Evolutionary conservation across 169 alveolate species (phyloP).

Genomic region (Plasmodium ovale): DNA sequence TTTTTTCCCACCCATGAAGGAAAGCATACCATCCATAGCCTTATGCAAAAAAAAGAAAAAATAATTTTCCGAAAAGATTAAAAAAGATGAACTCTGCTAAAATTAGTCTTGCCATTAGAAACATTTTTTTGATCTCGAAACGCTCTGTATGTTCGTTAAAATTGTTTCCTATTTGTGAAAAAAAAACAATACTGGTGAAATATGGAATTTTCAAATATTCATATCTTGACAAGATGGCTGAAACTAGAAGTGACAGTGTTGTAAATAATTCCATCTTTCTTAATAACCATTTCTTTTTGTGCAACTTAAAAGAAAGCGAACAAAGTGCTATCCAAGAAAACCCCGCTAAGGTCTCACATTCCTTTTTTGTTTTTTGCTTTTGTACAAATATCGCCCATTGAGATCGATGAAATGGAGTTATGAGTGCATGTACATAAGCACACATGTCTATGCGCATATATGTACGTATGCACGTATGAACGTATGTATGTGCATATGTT

Average conservation of each 20-base stretch:
- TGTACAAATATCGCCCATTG: no score
- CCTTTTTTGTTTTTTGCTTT: neutral
- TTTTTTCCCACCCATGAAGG: neutral
- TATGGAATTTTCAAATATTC: conserved; percentile 17
- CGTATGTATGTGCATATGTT: no score
- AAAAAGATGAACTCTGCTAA: conserved; percentile 28
- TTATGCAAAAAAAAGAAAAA: neutral
- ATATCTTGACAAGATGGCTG: neutral
- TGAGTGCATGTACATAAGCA: neutral
- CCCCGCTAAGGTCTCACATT: conserved; percentile 5
- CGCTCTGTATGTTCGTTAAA: conserved; percentile 24
- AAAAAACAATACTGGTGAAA: conserved; percentile 3
- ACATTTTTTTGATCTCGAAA: conserved; percentile 25
- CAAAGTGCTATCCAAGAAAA: conserved; percentile 1
- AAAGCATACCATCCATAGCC: neutral
- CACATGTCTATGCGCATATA: no score
- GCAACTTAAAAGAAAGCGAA: conserved; percentile 11
- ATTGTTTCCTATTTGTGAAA: neutral
- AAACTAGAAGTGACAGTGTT: neutral
- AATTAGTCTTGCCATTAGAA: conserved; percentile 4
- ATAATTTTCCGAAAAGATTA: neutral
- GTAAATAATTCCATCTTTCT: conserved; percentile 21
- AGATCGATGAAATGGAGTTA: neutral
- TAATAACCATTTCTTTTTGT: conserved; percentile 25
- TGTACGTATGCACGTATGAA: no score